phyloP scores from a whole-genome alignment of 169 alveolate species.

The Theileria sp. region DNA sequence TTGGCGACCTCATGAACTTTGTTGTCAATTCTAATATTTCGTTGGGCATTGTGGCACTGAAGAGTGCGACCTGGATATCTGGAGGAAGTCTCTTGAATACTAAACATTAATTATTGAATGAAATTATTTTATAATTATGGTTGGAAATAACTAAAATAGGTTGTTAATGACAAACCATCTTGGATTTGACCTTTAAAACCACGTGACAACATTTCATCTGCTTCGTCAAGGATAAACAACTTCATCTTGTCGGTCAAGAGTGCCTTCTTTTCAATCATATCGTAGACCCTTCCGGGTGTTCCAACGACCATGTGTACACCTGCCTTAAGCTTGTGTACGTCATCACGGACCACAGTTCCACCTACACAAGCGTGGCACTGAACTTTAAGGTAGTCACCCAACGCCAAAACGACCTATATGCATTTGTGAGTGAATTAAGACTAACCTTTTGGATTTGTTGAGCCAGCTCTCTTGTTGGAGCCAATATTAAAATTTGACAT shows the following conservation, averaged over 20 bases:
- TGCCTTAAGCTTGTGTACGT: conserved; percentile 89
- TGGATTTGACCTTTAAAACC: conserved; percentile 94
- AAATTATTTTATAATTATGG: conserved; percentile 17
- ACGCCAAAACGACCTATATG: conserved; percentile 72
- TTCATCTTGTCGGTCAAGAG: conserved; percentile 88
- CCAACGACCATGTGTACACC: conserved; percentile 99
- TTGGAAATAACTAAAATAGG: background rate
- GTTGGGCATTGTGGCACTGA: conserved; percentile 97
- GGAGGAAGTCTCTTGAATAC: conserved; percentile 74
- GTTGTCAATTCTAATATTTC: conserved; percentile 93
- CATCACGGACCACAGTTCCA: conserved; percentile 98
- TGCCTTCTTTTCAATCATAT: conserved; percentile 93
- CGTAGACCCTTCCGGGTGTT: conserved; percentile 99
- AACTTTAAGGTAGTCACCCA: conserved; percentile 89
- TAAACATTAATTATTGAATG: conserved; percentile 28
- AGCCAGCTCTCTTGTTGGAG: conserved; percentile 99
- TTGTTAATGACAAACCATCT: conserved; percentile 62
- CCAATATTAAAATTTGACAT: conserved; percentile 94
- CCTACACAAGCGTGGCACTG: conserved; percentile 96
- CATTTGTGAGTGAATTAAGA: background rate
- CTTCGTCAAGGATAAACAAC: conserved; percentile 97
- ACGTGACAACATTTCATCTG: conserved; percentile 98
- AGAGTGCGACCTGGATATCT: conserved; percentile 86
- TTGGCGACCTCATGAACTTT: conserved; percentile 95
- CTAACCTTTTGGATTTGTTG: conserved; percentile 93